Conservation (phyloP, 352 stramenopile species). For the Phytophthora cryptogea region DNA sequence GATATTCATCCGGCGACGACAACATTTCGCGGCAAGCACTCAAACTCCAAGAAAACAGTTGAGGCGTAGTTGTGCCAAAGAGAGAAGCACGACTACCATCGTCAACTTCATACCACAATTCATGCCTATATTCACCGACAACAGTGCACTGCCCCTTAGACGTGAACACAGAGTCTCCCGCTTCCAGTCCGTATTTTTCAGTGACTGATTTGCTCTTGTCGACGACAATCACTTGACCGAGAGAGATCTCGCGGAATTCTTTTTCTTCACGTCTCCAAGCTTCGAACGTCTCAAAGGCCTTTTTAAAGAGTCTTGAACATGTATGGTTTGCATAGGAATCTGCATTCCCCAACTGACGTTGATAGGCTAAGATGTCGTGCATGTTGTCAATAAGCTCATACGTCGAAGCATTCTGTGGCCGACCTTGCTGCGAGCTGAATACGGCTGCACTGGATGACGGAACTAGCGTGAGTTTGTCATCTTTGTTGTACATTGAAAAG, state of each 20-base stretch:
- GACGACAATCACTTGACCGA: constrained; percentile 44
- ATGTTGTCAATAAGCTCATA: constrained; percentile 39
- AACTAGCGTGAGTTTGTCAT: constrained; percentile 83
- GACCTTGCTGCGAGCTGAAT: constrained; percentile 3
- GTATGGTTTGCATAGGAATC: background rate
- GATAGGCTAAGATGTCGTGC: constrained; percentile 34
- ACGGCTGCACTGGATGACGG: constrained; percentile 30
- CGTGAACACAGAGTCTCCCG: constrained; percentile 65
- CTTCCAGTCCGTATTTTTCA: constrained; percentile 44
- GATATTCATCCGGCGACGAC: constrained; percentile 43
- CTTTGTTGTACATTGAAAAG: constrained; percentile 93
- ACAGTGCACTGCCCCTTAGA: constrained; percentile 61
- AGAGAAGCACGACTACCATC: constrained; percentile 16
- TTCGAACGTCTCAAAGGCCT: constrained; percentile 34
- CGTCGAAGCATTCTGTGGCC: constrained; percentile 46
- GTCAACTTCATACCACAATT: constrained; percentile 71
- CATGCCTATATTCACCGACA: constrained; percentile 61
- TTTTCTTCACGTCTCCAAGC: constrained; percentile 32
- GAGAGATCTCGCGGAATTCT: constrained; percentile 38
- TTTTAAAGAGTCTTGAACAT: constrained; percentile 23
- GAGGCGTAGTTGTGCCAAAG: constrained; percentile 3
- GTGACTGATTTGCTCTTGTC: constrained; percentile 32
- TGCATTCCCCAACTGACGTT: constrained; percentile 4
- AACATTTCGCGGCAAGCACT: constrained; percentile 54
- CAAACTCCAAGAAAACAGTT: constrained; percentile 54